Percentiles rank a stretch among this genome's conserved stretches.
These are phyloP conservation scores for Phaeosphaeriaceae sp. DNA, from an alignment of 2,329 filamentous ascomycete genomes.

Conservation along the genomic window DNA sequence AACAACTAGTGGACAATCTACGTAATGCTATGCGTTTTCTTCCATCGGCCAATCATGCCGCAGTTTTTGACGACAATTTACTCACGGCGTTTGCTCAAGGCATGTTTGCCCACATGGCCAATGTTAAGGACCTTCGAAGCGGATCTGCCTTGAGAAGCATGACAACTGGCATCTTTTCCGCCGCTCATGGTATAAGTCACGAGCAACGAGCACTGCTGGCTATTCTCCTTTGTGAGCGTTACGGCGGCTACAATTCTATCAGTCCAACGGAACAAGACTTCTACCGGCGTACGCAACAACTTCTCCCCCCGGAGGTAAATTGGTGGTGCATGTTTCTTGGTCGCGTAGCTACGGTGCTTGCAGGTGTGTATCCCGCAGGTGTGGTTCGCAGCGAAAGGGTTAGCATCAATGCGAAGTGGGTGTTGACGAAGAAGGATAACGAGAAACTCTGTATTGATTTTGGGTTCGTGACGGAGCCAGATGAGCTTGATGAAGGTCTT, in stretches of 20 bases:
- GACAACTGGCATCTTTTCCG: conserved; percentile 70
- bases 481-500: conserved; percentile 43
- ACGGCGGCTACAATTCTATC: conserved; percentile 66
- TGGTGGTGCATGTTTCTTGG: conserved; percentile 74
- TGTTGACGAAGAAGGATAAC: conserved; percentile 33
- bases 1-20: conserved; percentile 58
- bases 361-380: conserved; percentile 67
- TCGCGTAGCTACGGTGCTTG: conserved; percentile 63
- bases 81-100: conserved; percentile 65
- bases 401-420: conserved; percentile 32
- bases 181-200: conserved; percentile 76
- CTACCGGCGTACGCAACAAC: conserved; percentile 58
- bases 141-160: conserved; percentile 75
- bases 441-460: conserved; percentile 40
- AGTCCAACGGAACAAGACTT: conserved; percentile 64
- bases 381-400: conserved; percentile 50
- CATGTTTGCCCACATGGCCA: conserved; percentile 57
- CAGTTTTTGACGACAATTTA: conserved; percentile 53
- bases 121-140: conserved; percentile 57
- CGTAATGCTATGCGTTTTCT: conserved; percentile 51
- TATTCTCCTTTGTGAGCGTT: conserved; percentile 74
- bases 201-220: conserved; percentile 72
- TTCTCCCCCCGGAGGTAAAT: conserved; percentile 61
- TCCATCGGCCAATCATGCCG: conserved; percentile 34
- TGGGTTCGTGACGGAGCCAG: conserved; percentile 27